Evolutionary conservation across 805 yeast genomes (phyloP).

Genomic region (Pichia manshurica): DNA sequence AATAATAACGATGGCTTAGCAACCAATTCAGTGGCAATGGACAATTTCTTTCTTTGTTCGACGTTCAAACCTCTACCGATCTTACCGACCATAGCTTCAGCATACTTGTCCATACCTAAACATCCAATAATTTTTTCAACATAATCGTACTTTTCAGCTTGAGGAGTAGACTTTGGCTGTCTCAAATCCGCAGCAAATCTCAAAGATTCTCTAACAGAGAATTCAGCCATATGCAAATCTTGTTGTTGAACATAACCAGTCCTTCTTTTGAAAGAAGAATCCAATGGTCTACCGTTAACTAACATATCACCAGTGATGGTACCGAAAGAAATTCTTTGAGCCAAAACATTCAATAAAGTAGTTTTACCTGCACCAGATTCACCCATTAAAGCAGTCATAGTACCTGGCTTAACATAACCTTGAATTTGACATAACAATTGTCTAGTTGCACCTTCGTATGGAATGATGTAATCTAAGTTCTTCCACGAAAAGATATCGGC

Average conservation of each 20-base stretch:
- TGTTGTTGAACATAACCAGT: constrained; percentile 55
- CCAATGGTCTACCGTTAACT: constrained; percentile 47
- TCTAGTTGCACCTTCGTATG: constrained; percentile 38
- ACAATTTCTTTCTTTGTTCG: constrained; percentile 47
- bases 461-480: constrained; percentile 51
- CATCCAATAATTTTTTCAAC: constrained; percentile 38
- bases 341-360: constrained; percentile 46
- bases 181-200: constrained; percentile 46
- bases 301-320: constrained; percentile 51
- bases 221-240: constrained; percentile 45
- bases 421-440: constrained; percentile 38
- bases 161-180: constrained; percentile 36
- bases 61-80: constrained; percentile 47
- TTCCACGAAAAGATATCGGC: constrained; percentile 60
- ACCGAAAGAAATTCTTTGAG: constrained; percentile 48
- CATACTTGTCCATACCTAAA: constrained; percentile 38
- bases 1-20: constrained; percentile 47
- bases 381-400: constrained; percentile 56
- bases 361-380: constrained; percentile 62
- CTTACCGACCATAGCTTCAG: constrained; percentile 46
- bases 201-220: constrained; percentile 47
- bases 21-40: constrained; percentile 51
- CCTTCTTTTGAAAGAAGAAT: constrained; percentile 45
- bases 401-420: constrained; percentile 46
- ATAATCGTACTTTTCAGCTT: constrained; percentile 36